Conservation (phyloP, 2,329 filamentous ascomycete species). For the Botryotinia calthae region DNA sequence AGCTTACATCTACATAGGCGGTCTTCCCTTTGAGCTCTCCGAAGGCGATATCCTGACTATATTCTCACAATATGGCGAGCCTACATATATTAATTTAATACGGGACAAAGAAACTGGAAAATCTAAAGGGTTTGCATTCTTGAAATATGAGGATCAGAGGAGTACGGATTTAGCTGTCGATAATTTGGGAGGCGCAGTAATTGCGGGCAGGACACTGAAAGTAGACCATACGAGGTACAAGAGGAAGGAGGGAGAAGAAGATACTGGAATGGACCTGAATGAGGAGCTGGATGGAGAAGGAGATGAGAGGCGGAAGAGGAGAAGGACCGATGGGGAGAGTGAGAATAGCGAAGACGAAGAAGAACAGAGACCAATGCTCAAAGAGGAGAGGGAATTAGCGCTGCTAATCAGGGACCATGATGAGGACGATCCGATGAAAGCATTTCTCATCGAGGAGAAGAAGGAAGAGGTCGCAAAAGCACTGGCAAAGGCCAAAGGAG, state of each 20-base stretch:
- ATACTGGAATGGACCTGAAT: constrained; percentile 42
- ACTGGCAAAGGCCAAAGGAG: constrained; percentile 50
- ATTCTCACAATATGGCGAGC: constrained; percentile 96
- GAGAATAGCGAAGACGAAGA: constrained; percentile 38
- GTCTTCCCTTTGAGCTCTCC: constrained; percentile 84
- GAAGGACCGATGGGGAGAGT: constrained; percentile 37
- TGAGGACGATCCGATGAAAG: constrained; percentile 97
- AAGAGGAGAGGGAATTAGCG: constrained; percentile 78
- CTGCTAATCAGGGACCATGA: constrained; percentile 77
- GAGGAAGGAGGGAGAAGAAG: constrained; percentile 67
- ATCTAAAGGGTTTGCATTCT: constrained; percentile 88
- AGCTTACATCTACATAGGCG: constrained; percentile 94
- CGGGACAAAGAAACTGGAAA: constrained; percentile 97
- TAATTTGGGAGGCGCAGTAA: constrained; percentile 83
- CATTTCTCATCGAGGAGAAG: constrained; percentile 84
- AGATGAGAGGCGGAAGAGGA: constrained; percentile 46
- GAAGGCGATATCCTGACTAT: constrained; percentile 96
- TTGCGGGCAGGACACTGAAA: constrained; percentile 74
- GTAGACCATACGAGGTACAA: constrained; percentile 96
- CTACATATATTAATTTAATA: constrained; percentile 85
- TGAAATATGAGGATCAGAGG: constrained; percentile 97
- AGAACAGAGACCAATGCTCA: constrained; percentile 60
- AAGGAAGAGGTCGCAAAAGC: constrained; percentile 80
- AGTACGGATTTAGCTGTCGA: constrained; percentile 95
- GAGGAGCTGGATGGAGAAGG: constrained; percentile 38